Conservation (phyloP, 768 basidiomycete species). For the Pholiota molesta region DNA sequence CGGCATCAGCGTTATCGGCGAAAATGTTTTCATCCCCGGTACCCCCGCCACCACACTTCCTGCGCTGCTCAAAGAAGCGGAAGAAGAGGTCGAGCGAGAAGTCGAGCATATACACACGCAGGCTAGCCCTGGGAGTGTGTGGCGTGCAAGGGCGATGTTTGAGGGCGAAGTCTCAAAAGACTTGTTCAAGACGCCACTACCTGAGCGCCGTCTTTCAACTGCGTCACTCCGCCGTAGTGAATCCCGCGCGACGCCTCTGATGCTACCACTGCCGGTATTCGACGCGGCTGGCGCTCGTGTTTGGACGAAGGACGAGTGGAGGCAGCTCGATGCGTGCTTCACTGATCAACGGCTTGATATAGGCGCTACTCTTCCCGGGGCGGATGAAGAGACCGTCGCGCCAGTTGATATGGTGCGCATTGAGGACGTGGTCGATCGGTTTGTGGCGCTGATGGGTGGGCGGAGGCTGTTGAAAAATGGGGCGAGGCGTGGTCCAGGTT, state of each 20-base stretch:
- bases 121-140: constrained; percentile 1
- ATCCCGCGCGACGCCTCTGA: neutral
- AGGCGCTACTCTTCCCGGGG: constrained; percentile 29
- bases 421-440: constrained; percentile 64
- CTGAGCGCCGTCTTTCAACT: neutral
- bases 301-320: constrained; percentile 85
- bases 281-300: constrained; percentile 24
- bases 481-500: constrained; percentile 64
- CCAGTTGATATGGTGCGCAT: constrained; percentile 55
- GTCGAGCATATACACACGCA: constrained; percentile 12
- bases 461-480: constrained; percentile 36
- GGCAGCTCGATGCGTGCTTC: constrained; percentile 75
- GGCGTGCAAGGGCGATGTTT: neutral
- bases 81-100: constrained; percentile 43
- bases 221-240: neutral
- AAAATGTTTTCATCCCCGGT: constrained; percentile 56
- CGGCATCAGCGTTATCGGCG: constrained; percentile 49
- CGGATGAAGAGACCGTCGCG: constrained; percentile 41
- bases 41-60: constrained; percentile 57
- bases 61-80: constrained; percentile 61
- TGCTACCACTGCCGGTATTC: neutral
- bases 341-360: constrained; percentile 66
- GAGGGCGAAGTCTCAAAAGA: constrained; percentile 16
- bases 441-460: constrained; percentile 54
- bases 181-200: constrained; percentile 32